phyloP scores from a whole-genome alignment of 1,139 yeast genomes.

The Pichia kudriavzevii region DNA sequence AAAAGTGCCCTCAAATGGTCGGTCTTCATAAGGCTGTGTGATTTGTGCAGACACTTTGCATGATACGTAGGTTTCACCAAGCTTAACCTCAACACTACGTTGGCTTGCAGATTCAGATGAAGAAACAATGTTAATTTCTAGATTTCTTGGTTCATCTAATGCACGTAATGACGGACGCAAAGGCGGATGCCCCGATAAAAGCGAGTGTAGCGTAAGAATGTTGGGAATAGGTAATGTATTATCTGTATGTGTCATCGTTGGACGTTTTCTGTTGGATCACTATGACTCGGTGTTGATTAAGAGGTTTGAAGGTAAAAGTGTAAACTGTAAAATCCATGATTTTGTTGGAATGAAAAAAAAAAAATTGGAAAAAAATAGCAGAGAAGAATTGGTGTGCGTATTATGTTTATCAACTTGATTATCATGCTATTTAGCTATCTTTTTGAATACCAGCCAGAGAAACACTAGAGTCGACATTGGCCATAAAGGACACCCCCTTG shows the following conservation, averaged over 20 bases:
- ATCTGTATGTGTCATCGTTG: slow-evolving; percentile 11
- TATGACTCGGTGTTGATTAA: not conserved
- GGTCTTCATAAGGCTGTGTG: slow-evolving; percentile 76
- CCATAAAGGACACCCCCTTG: too few species aligned
- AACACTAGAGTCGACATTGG: too few species aligned
- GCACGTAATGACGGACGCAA: slow-evolving; percentile 15
- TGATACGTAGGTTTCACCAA: slow-evolving; percentile 71
- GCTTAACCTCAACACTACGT: slow-evolving; percentile 63
- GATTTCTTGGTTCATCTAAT: slow-evolving; percentile 12
- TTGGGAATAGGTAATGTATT: slow-evolving; percentile 14
- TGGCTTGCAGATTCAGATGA: slow-evolving; percentile 43
- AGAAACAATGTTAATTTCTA: slow-evolving; percentile 52
- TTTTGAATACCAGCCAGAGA: too few species aligned
- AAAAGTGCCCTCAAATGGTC: slow-evolving; percentile 91
- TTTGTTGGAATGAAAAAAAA: too few species aligned
- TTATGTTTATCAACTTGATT: too few species aligned
- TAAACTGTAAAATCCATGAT: too few species aligned
- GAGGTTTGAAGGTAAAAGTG: too few species aligned
- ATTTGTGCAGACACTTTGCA: slow-evolving; percentile 77
- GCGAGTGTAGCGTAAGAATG: slow-evolving; percentile 13
- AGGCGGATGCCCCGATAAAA: slow-evolving; percentile 11
- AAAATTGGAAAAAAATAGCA: too few species aligned
- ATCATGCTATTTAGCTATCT: too few species aligned
- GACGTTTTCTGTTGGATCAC: not conserved
- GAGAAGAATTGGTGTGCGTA: too few species aligned